Evolutionary conservation across 371 early-diverging fungal species (phyloP).

Genomic region (Mucor velutinosus): DNA sequence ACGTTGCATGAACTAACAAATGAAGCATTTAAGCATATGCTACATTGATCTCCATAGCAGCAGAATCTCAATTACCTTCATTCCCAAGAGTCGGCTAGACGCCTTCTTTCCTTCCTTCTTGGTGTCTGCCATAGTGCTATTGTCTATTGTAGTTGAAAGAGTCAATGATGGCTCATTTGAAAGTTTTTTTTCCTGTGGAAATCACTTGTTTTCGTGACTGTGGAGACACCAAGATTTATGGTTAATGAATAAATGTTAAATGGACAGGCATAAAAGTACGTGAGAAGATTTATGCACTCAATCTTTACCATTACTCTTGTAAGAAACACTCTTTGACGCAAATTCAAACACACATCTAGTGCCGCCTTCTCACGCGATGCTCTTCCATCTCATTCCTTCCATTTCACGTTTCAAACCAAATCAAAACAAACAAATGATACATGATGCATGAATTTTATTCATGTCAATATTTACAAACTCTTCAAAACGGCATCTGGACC

Average conservation of each 20-base stretch:
- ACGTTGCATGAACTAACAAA: constrained; percentile 60
- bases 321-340: neutral
- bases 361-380: neutral
- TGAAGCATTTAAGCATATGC: too few species aligned
- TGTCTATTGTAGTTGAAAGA: neutral
- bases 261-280: neutral
- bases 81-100: constrained; percentile 46
- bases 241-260: neutral
- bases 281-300: neutral
- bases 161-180: neutral
- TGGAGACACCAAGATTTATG: neutral
- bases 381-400: neutral
- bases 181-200: neutral
- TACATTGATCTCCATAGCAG: neutral
- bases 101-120: constrained; percentile 36
- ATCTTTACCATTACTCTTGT: neutral
- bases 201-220: neutral
- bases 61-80: constrained; percentile 36
- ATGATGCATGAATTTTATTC: neutral
- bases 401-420: neutral
- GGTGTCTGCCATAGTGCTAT: constrained; percentile 3
- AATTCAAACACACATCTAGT: neutral
- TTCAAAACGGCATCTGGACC: constrained; percentile 38
- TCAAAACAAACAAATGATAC: neutral
- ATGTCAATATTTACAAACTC: constrained; percentile 10